Base-by-base conservation (phyloP, 306 rosid species). In the Acacia acuminata region DNA sequence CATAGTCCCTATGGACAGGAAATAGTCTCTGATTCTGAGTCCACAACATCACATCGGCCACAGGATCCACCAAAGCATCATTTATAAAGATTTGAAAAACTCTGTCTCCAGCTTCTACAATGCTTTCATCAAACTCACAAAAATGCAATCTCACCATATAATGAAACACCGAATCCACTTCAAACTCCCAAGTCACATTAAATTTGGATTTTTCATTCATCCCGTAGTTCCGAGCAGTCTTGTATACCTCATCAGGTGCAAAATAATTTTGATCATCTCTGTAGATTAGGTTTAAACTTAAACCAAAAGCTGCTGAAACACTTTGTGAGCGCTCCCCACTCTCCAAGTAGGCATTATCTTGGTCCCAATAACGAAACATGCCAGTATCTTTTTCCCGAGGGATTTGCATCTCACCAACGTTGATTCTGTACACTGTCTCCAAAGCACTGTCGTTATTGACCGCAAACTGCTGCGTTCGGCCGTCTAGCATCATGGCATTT, bases 121-220 rank as follows among this genome's bases (percentile, higher is more conserved):
- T 25, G 0, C 4, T 3, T 5, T 7, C 6, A 1, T 77, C 81
- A 30, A 77, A 10, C 42, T 77, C 81, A 43, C 80, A 61, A 27
- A 77, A 77, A 61, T 77, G 80, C 8, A 77, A 30, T 36, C 80
- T 22, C 22, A 61, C 43, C 58, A 77, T 14, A 56, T 77, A 77
- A 25, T 0, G 0, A n/a, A 77, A 64, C 6, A 3, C 15, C 0
- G 61, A 16, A 16, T 44, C 81, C n/a, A 77, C 73, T 6, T 10
- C 0, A 38, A 76, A 76, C 0, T 58, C 24, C 79, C 79, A 76
- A 0, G 79, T 76, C 8, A 76, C 53, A 4, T 76, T 76, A 34
- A 5, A 76, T 20, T 10, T 40, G 27, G 66, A 40, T 0, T n/a
- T 76, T 30, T 76, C 22, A 1, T 38, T 13, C 69, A n/a, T 53